These are phyloP conservation scores for Heracleum sosnowskyi DNA, from an alignment of 129 eudicot species.

Conservation along the genomic window DNA sequence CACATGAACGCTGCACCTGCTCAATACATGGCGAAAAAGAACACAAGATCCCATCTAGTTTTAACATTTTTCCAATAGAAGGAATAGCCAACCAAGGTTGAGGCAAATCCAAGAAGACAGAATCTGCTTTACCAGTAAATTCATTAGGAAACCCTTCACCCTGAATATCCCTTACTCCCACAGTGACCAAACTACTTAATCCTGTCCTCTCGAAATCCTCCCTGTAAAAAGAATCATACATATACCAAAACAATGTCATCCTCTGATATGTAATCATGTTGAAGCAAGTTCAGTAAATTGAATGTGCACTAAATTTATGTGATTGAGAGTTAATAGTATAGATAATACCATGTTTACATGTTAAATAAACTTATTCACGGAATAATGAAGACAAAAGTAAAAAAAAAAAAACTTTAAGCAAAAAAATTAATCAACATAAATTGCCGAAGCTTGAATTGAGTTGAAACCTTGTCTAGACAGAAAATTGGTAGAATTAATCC, in stretches of 20 bases:
- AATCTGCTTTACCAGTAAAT: slow-evolving; percentile 62
- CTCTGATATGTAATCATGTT: neutral
- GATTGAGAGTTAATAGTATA: neutral
- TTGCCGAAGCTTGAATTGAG: neutral
- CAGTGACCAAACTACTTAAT: slow-evolving; percentile 62
- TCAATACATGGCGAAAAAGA: slow-evolving; percentile 97
- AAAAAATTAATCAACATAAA: no score
- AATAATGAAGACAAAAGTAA: neutral
- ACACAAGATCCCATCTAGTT: slow-evolving; percentile 79
- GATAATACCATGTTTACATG: neutral
- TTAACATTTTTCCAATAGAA: slow-evolving; percentile 78
- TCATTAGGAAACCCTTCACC: slow-evolving; percentile 86
- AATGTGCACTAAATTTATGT: neutral
- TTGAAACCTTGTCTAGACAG: neutral
- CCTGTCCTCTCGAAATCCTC: slow-evolving; percentile 81
- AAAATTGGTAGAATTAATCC: no score
- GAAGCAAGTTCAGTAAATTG: neutral
- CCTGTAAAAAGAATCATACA: slow-evolving; percentile 24
- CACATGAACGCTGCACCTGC: slow-evolving; percentile 94
- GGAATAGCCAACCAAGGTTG: slow-evolving; percentile 97
- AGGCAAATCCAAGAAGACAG: slow-evolving; percentile 84
- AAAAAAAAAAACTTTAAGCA: neutral
- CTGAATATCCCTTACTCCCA: slow-evolving; percentile 88
- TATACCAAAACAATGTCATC: neutral
- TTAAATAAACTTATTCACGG: neutral